Evolutionary conservation across 345 rosid species (phyloP).

Genomic region (Syzygium aqueum): DNA sequence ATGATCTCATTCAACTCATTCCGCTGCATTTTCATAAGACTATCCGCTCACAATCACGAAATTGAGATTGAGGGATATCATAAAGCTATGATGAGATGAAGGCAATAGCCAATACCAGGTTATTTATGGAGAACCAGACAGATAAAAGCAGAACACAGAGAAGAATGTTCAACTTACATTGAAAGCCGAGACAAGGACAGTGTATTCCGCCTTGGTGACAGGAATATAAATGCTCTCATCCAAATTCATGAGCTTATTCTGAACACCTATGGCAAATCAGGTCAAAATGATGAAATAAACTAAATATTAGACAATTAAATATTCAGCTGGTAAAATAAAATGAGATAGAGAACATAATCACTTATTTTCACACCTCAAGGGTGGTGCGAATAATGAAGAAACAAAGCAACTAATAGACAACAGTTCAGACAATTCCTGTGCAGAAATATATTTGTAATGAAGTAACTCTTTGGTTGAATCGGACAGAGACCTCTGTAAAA

Average conservation of each 20-base stretch:
- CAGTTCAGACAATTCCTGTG: not conserved
- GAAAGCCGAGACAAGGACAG: conserved; percentile 70
- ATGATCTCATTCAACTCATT: not conserved
- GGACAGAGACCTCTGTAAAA: not conserved
- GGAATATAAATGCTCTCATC: conserved; percentile 86
- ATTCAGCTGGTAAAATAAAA: not conserved
- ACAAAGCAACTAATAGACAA: not conserved
- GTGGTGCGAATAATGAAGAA: not conserved
- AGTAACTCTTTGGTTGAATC: not conserved
- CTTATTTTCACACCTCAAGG: not conserved
- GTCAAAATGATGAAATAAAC: conserved; percentile 3
- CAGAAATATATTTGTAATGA: not conserved
- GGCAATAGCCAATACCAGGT: not conserved
- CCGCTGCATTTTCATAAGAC: not conserved
- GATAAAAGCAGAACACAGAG: conserved; percentile 4
- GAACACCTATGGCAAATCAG: conserved; percentile 50
- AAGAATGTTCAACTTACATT: conserved; percentile 30
- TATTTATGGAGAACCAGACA: not conserved
- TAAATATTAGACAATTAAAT: conserved; percentile 1
- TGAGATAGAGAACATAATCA: not conserved
- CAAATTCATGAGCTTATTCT: conserved; percentile 64
- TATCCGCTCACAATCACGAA: not conserved
- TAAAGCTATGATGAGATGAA: not conserved
- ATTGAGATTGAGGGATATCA: not conserved
- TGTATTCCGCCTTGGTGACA: conserved; percentile 63